Base-by-base conservation (phyloP, 2,329 filamentous ascomycete species). In the Cladorrhinum sp. region DNA sequence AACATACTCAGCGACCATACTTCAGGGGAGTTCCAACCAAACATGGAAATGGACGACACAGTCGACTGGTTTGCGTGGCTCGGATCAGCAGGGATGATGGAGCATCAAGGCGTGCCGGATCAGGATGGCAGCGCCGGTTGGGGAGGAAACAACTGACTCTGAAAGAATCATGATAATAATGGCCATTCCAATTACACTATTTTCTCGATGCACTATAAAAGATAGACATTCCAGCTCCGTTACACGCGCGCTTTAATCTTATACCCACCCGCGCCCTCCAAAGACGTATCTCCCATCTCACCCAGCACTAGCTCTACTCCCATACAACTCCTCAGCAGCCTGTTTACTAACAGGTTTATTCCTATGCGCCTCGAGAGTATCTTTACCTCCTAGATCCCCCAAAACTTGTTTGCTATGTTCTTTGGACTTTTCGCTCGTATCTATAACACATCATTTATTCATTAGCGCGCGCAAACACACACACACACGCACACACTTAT, bases 371-470 rank as follows among this genome's bases (percentile, higher is more conserved):
- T 80, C 78, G 57, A 78, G 75, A 18, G 74, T 77, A 8, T 70
- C 70, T 9, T 80, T 75, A 14, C 77, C 77, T 52, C 77, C 77
- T 2, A 81, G 67, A 10, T 71, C 64, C 50, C 79, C 71, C 51
- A 81, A 75, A 6, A 70, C 72, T 64, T 77, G 53, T 52, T 70
- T 69, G 58, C 76, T 78, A 58, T 79, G 71, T 67, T 79, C 70
- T 69, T 81, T 81, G 53, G 77, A 79, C 58, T 70, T 69, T 36
- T 77, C 73, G 65, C 76, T 78, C 2, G 77, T 79, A 65, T 79
- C 77, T 79, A 14, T 46, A 59, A 24, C 42, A 4, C 10, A 30
- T 30, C n/a, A n/a, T n/a, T n/a, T n/a, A n/a, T n/a, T n/a, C n/a
- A n/a, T n/a, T n/a, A n/a, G n/a, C n/a, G n/a, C n/a, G n/a, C n/a